Conservation (phyloP, 2,329 filamentous ascomycete genomes). For the Aspergillus fumigatus region DNA sequence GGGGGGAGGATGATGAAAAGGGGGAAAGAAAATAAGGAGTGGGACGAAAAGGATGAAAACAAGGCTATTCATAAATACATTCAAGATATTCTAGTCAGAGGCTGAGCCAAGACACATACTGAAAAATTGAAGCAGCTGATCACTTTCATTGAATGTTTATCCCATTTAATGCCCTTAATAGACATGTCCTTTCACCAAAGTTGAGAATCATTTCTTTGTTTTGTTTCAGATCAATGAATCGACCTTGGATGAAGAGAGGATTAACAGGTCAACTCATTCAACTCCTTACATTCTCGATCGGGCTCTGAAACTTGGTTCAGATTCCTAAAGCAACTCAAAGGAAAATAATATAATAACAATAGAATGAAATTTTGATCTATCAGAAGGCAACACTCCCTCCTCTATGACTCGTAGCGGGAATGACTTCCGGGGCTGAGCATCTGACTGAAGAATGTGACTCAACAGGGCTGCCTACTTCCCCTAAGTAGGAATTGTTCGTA, state of each 20-base stretch:
- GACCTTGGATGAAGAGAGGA: background rate
- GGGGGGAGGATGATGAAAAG: background rate
- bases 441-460: background rate
- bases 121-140: background rate
- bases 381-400: background rate
- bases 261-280: background rate
- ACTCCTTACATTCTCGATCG: background rate
- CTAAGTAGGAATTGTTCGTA: background rate
- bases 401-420: background rate
- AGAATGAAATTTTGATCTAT: background rate
- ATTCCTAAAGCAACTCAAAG: background rate
- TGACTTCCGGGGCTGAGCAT: background rate
- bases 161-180: background rate
- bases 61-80: background rate
- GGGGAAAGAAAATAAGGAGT: background rate
- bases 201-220: background rate
- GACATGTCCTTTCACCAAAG: background rate
- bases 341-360: background rate
- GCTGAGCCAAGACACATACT: background rate
- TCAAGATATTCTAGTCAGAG: background rate
- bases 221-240: background rate
- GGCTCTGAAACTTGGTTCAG: background rate
- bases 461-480: background rate
- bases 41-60: background rate
- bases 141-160: background rate